Conservation (phyloP, 2,329 filamentous ascomycete genomes). For the Chaetomium globosum region DNA sequence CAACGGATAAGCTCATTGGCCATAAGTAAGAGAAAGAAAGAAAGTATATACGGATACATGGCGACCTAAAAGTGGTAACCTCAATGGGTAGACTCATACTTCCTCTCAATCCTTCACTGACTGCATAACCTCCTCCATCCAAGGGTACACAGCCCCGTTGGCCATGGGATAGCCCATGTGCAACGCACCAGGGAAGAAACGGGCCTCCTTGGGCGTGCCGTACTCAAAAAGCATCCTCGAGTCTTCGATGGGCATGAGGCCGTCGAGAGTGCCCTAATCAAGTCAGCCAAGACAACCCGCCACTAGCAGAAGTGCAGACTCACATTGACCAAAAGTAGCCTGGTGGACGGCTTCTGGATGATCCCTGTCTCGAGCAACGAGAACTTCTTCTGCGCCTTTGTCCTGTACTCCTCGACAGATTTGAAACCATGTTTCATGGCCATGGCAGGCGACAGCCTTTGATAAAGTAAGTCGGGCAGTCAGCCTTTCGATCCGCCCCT, state of each 20-base stretch:
- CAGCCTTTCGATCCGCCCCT: not conserved
- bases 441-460: slow-evolving; percentile 56
- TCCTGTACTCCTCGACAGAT: slow-evolving; percentile 57
- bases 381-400: slow-evolving; percentile 61
- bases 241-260: slow-evolving; percentile 69
- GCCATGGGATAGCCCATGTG: slow-evolving; percentile 71
- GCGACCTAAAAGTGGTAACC: not conserved
- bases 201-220: slow-evolving; percentile 65
- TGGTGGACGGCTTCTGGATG: slow-evolving; percentile 56
- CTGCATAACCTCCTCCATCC: slow-evolving; percentile 61
- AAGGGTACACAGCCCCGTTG: slow-evolving; percentile 60
- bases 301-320: slow-evolving; percentile 34
- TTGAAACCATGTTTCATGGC: slow-evolving; percentile 65
- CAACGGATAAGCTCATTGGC: not conserved
- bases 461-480: slow-evolving; percentile 13
- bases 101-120: slow-evolving; percentile 33
- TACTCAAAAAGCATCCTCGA: slow-evolving; percentile 66
- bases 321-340: slow-evolving; percentile 64
- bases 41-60: not conserved
- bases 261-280: slow-evolving; percentile 61
- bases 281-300: slow-evolving; percentile 4
- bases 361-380: slow-evolving; percentile 63
- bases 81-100: not conserved
- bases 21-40: not conserved
- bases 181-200: slow-evolving; percentile 62